phyloP scores from a whole-genome alignment of 2,329 filamentous ascomycete species.

The Calonectria montana region DNA sequence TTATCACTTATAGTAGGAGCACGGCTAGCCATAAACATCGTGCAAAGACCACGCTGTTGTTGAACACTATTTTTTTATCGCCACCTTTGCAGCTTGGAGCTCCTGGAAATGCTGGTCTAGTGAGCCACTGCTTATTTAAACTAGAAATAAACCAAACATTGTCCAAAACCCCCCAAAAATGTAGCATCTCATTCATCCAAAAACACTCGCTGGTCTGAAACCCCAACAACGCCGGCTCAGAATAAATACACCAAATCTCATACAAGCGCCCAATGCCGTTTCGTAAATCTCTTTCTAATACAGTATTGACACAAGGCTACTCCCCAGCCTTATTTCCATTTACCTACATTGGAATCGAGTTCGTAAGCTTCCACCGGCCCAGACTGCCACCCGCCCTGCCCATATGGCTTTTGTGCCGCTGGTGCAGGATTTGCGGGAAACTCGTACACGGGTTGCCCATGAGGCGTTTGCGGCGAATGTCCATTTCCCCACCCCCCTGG shows the following conservation, averaged over 20 bases:
- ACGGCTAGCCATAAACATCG: too few relatives aligned
- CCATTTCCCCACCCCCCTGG: conserved; percentile 31
- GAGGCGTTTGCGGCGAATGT: conserved; percentile 21
- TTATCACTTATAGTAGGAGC: too few relatives aligned
- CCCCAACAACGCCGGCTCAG: conserved; percentile 22
- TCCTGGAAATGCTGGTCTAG: too few relatives aligned
- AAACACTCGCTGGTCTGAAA: conserved; percentile 1
- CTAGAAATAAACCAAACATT: too few relatives aligned
- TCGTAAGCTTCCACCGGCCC: conserved; percentile 51
- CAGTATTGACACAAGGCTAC: not conserved
- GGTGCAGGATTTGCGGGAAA: conserved; percentile 23
- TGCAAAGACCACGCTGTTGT: too few relatives aligned
- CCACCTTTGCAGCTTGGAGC: too few relatives aligned
- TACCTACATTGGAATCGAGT: conserved; percentile 38
- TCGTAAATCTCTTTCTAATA: not conserved
- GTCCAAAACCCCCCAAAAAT: too few relatives aligned
- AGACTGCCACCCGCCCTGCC: conserved; percentile 47
- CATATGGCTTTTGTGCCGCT: conserved; percentile 22
- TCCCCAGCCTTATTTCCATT: conserved; percentile 3
- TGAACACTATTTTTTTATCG: too few relatives aligned
- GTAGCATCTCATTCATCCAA: not conserved
- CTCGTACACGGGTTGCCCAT: conserved; percentile 31
- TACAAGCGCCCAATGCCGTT: not conserved
- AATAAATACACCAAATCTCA: conserved; percentile 19
- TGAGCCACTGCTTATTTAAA: too few relatives aligned